Base-by-base conservation (phyloP, 208 protist genomes). In the Crithidia sp. region DNA sequence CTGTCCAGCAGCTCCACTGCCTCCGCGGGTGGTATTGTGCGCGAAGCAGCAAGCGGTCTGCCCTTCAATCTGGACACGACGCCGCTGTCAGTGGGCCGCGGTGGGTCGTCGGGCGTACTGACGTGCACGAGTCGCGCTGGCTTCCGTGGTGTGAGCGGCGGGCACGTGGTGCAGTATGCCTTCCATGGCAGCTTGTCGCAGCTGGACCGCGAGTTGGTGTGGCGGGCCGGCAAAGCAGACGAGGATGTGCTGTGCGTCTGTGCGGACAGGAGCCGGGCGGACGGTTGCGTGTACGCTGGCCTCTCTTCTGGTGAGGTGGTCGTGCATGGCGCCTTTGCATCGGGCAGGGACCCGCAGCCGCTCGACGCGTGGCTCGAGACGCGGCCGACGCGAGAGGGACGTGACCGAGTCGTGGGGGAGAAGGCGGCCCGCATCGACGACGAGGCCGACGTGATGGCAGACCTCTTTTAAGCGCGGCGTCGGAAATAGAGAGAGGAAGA, bases 201-300 rank as follows among this genome's bases (percentile, higher is more conserved):
- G 8, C 19, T 74, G 28, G 54, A 47, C 9, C 60, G 58, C 28
- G 64, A 54, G 7, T 44, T 70, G 45, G 68, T 66, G 13, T 91
- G 87, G 86, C 67, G 65, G n/a, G 78, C 80, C 2, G 79, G 79
- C 16, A 60, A 49, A 28, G 17, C 76, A 6, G 77, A 91, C 63
- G 87, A 91, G 77, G 87, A 95, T 52, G 90, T 89, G 43, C 72
- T 92, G 13, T 84, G 83, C 69, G 75, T 85, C 7, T 82, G 79
- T 17, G 76, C 81, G 3, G 87, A 91, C 28, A n/a, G 67, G 7
- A 81, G 69, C 45, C 57, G 67, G 8, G 13, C 28, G 3, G 74
- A 78, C 16, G 84, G 81, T 8, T 69, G 76, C 54, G 39, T 92
- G 17, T 95, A 85, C 68, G 87, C 85, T 16, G 90, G 90, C 12